Evolutionary conservation across 495 filamentous ascomycete species (phyloP), one percentile per base, ranked within the genome.

Genomic region (Xylaria flabelliformis): DNA sequence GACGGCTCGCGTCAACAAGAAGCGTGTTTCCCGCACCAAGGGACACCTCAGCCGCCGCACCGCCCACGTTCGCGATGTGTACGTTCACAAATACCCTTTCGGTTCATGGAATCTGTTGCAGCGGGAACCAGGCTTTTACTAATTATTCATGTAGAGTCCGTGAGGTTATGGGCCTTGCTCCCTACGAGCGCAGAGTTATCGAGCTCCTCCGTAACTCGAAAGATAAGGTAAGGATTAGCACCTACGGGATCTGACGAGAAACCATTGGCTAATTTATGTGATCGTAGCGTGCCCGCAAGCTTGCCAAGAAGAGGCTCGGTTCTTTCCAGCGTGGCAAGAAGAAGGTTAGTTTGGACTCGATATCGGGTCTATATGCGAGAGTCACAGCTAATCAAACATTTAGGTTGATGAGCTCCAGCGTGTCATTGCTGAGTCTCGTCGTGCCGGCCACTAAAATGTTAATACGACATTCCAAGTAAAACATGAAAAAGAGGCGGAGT

Each of bases 261-360:
- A 41, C 17, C 5, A 9, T 29, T 21, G 0, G 15, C 68, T 70
- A 69, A 67, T 7, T 21, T 21, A 24, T 42, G 1, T 21, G 41
- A 13, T 2, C 61, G 24, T 19, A 72, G 92, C 93, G 96, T 86
- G 96, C 96, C 74, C 89, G 96, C 75, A 98, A 98, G 91, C 92
- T 97, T 80, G 96, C 96, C 76, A 99, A 99, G 95, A 98, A 97
- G 92, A 89, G 96, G 89, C 95, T 99, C 87, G 96, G 96, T 79
- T 98, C 96, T 78, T 98, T 97, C 85, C 91, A 90, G 79, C 94
- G 96, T 81, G 96, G 95, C 76, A 99, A 99, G 95, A 89, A 89
- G 80, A 98, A 98, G 94, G 70, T 72, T 19, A 46, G 70, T 72
- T 6, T 4, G n/a, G 2, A 58, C 46, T 41, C 9, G 5, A 50